These are phyloP conservation scores for Fulvia fulva DNA, from an alignment of 2,329 filamentous ascomycete species.

Conservation along the genomic window DNA sequence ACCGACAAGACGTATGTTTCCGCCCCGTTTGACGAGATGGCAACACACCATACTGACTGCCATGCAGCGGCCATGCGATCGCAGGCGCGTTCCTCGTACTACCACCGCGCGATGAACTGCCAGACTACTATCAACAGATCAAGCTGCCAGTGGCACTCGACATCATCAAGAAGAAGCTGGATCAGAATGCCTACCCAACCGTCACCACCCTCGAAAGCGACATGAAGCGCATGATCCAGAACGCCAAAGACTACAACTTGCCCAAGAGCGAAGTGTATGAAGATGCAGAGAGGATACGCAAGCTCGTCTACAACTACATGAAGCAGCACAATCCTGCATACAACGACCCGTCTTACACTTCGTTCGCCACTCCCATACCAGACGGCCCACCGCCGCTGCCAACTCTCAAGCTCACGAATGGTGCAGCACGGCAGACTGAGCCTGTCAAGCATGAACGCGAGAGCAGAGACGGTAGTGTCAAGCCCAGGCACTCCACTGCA, in stretches of 20 bases:
- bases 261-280: conserved; percentile 69
- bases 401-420: conserved; percentile 8
- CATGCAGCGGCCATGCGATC: conserved; percentile 63
- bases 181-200: conserved; percentile 62
- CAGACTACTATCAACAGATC: conserved; percentile 74
- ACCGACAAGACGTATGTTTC: conserved; percentile 72
- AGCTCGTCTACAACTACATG: conserved; percentile 85
- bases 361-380: conserved; percentile 69
- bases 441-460: conserved; percentile 23
- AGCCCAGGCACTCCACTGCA: conserved; percentile 18
- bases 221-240: conserved; percentile 81
- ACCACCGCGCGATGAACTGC: conserved; percentile 49
- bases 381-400: conserved; percentile 29
- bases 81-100: conserved; percentile 72
- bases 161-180: conserved; percentile 70
- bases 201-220: conserved; percentile 77
- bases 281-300: conserved; percentile 81
- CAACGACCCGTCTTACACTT: conserved; percentile 61
- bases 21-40: background rate
- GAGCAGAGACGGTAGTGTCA: conserved; percentile 17
- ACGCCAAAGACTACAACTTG: conserved; percentile 79
- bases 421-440: conserved; percentile 14
- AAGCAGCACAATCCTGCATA: conserved; percentile 82
- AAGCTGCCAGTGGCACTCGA: conserved; percentile 75
- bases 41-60: conserved; percentile 8